A percentile compares a stretch with the other conserved stretches of the same genome.
phyloP scores from a whole-genome alignment of 441 rosid genomes.

The Arabidopsis lyrata region DNA sequence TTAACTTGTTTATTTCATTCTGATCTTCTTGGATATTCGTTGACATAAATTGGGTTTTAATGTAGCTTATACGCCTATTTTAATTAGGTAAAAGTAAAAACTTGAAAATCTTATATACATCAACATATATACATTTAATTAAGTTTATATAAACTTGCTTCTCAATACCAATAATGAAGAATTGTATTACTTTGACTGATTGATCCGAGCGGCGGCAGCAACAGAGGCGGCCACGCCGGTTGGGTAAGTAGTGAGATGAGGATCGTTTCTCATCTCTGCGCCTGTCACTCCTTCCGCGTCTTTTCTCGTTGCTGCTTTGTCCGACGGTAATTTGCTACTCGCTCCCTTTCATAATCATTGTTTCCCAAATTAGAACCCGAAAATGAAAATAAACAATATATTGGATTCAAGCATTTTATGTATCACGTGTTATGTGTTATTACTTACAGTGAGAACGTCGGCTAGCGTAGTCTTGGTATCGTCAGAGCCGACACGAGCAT shows the following conservation, averaged over 20 bases:
- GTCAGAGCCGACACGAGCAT: slow-evolving; percentile 39
- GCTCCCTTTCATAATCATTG: slow-evolving; percentile 40
- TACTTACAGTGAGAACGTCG: slow-evolving; percentile 48
- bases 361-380: background rate
- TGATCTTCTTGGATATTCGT: slow-evolving; percentile 18
- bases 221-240: slow-evolving; percentile 73
- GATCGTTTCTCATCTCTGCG: slow-evolving; percentile 48
- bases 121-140: background rate
- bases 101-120: slow-evolving; percentile 22
- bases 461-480: slow-evolving; percentile 73
- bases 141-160: background rate
- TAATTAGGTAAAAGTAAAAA: background rate
- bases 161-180: slow-evolving; percentile 25
- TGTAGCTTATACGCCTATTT: background rate
- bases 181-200: slow-evolving; percentile 50
- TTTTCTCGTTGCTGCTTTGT: slow-evolving; percentile 44
- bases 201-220: slow-evolving; percentile 78
- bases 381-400: background rate
- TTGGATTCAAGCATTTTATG: background rate
- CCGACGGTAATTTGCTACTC: slow-evolving; percentile 38
- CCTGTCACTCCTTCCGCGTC: slow-evolving; percentile 46
- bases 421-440: background rate
- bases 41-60: background rate
- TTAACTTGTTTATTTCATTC: slow-evolving; percentile 5
- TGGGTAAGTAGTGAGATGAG: slow-evolving; percentile 67